Conservation (phyloP, 31 red algal species). For the Asparagopsis taxiformis region DNA sequence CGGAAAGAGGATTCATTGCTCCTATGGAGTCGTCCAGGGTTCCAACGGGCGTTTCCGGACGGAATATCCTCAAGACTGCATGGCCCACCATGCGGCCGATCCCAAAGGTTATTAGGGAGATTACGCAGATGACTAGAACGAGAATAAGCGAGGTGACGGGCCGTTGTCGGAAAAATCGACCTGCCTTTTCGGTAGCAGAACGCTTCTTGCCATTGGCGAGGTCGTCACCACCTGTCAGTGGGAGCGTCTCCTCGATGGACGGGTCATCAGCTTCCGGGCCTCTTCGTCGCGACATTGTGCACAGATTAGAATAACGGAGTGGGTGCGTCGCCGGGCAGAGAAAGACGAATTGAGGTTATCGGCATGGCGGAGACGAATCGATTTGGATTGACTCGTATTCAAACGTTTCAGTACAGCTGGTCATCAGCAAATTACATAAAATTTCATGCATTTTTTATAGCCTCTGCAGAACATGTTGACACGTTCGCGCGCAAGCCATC, state of each 20-base stretch:
- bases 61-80: constrained; percentile 7
- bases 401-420: no score
- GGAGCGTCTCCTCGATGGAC: neutral
- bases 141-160: constrained; percentile 55
- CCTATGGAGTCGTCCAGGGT: no score
- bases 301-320: neutral
- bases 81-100: constrained; percentile 38
- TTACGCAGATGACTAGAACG: constrained; percentile 13
- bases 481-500: neutral
- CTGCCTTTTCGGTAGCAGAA: constrained; percentile 28
- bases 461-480: neutral
- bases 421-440: no score
- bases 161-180: constrained; percentile 57
- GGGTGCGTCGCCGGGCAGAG: neutral
- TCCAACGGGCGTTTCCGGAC: no score
- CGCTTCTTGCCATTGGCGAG: constrained; percentile 38
- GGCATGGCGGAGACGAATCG: no score
- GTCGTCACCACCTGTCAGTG: constrained; percentile 3
- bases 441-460: no score
- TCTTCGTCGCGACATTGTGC: constrained; percentile 4
- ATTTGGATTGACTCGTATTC: no score
- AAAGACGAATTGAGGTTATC: no score
- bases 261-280: neutral
- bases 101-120: constrained; percentile 28
- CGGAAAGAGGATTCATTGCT: no score